phyloP scores from a whole-genome alignment of 345 rosid species.

The Eucalyptus regnans region DNA sequence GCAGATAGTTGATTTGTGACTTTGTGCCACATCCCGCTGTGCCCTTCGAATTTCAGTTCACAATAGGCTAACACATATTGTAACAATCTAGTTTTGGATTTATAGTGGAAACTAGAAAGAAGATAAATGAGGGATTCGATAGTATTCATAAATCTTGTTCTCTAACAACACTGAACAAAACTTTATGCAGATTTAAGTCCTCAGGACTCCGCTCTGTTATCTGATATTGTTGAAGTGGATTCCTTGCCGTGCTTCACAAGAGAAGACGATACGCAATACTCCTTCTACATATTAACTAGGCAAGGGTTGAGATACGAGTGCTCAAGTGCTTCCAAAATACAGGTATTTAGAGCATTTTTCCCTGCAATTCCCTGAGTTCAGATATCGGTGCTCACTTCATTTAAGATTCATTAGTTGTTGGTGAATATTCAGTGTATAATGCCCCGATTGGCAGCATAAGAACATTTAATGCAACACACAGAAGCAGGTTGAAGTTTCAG shows the following conservation, averaged over 20 bases:
- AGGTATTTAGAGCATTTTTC: slow-evolving; percentile 22
- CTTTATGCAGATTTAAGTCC: slow-evolving; percentile 81
- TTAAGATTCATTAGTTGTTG: neutral
- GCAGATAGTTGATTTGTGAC: neutral
- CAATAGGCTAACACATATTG: neutral
- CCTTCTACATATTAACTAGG: slow-evolving; percentile 57
- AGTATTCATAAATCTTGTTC: neutral
- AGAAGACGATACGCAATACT: slow-evolving; percentile 45
- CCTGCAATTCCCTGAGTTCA: neutral
- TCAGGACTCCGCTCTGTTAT: slow-evolving; percentile 75
- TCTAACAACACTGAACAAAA: neutral
- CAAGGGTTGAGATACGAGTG: slow-evolving; percentile 86
- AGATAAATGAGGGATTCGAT: neutral
- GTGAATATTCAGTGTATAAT: neutral
- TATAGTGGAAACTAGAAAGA: neutral
- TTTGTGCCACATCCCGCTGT: neutral
- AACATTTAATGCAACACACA: neutral
- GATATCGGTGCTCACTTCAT: neutral
- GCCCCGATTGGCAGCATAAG: neutral
- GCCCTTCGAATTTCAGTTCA: neutral
- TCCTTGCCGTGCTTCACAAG: slow-evolving; percentile 50
- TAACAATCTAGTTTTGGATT: neutral
- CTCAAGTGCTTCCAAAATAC: slow-evolving; percentile 57
- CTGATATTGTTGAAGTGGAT: slow-evolving; percentile 76
- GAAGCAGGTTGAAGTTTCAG: neutral